Conservation (phyloP, 2,329 filamentous ascomycete species). For the Bipolaris cookei region DNA sequence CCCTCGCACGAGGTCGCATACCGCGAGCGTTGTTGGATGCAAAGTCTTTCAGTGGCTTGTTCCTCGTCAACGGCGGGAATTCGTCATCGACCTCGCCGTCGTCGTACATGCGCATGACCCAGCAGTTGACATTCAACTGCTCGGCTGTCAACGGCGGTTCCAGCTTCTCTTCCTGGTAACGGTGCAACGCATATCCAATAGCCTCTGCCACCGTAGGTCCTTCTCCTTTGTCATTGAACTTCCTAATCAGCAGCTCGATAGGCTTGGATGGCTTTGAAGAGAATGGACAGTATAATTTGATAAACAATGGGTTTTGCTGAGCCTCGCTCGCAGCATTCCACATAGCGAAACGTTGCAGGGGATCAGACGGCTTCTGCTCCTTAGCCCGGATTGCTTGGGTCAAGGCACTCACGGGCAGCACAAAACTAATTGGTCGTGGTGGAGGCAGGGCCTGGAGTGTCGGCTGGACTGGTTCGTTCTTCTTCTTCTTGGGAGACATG, state of each 20-base stretch:
- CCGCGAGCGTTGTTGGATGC: conserved; percentile 78
- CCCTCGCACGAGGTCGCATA: conserved; percentile 68
- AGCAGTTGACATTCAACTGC: conserved; percentile 79
- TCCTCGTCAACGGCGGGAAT: conserved; percentile 78
- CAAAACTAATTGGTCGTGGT: conserved; percentile 72
- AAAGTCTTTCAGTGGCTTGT: conserved; percentile 76
- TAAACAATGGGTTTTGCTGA: conserved; percentile 67
- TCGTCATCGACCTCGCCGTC: conserved; percentile 86
- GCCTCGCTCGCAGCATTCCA: conserved; percentile 79
- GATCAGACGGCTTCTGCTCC: conserved; percentile 70
- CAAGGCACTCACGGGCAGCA: conserved; percentile 72
- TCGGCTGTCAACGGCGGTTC: conserved; percentile 69
- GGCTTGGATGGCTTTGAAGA: conserved; percentile 69
- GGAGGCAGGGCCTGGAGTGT: conserved; percentile 72
- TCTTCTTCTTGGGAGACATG: conserved; percentile 67
- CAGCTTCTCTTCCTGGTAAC: conserved; percentile 77
- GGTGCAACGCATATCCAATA: conserved; percentile 80
- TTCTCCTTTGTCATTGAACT: conserved; percentile 71
- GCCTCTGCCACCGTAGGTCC: conserved; percentile 77
- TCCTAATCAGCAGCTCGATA: conserved; percentile 73
- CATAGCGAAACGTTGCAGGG: conserved; percentile 77
- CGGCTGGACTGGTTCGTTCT: conserved; percentile 51
- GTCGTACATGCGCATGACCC: conserved; percentile 82
- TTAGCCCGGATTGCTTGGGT: conserved; percentile 76
- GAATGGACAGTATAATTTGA: conserved; percentile 79